These are phyloP conservation scores for Pleurotus platypus DNA, from an alignment of 768 basidiomycete species.

Conservation along the genomic window DNA sequence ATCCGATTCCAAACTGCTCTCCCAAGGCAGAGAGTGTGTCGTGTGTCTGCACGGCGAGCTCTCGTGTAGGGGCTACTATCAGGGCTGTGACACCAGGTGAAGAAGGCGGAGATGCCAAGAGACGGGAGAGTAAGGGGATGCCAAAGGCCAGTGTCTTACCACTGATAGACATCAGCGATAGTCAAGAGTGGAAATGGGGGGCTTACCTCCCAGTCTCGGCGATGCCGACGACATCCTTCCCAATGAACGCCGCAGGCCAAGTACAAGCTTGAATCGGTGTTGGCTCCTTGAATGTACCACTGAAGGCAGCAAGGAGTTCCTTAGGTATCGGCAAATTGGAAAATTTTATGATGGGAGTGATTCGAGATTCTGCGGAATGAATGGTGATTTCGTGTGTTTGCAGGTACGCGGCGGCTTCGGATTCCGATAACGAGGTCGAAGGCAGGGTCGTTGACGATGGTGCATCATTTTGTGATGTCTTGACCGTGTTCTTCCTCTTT, in stretches of 20 bases:
- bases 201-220: slow-evolving; percentile 89
- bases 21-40: slow-evolving; percentile 76
- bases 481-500: slow-evolving; percentile 28
- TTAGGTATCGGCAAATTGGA: slow-evolving; percentile 65
- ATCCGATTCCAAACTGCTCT: slow-evolving; percentile 67
- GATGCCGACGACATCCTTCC: slow-evolving; percentile 89
- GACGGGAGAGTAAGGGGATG: slow-evolving; percentile 76
- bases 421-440: slow-evolving; percentile 10
- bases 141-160: slow-evolving; percentile 98
- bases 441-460: slow-evolving; percentile 22
- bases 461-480: slow-evolving; percentile 19
- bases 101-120: slow-evolving; percentile 40
- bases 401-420: slow-evolving; percentile 63
- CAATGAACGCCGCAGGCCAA: slow-evolving; percentile 84
- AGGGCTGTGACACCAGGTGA: slow-evolving; percentile 54
- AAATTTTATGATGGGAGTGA: slow-evolving; percentile 73
- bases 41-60: slow-evolving; percentile 94
- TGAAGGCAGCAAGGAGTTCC: slow-evolving; percentile 59
- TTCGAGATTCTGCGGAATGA: slow-evolving; percentile 38
- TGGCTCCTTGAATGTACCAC: slow-evolving; percentile 69
- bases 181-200: not conserved
- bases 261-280: slow-evolving; percentile 95
- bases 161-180: slow-evolving; percentile 30
- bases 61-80: slow-evolving; percentile 92
- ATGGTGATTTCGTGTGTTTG: slow-evolving; percentile 72